Conservation (phyloP, 495 filamentous ascomycete genomes). For the Parathielavia appendiculata region DNA sequence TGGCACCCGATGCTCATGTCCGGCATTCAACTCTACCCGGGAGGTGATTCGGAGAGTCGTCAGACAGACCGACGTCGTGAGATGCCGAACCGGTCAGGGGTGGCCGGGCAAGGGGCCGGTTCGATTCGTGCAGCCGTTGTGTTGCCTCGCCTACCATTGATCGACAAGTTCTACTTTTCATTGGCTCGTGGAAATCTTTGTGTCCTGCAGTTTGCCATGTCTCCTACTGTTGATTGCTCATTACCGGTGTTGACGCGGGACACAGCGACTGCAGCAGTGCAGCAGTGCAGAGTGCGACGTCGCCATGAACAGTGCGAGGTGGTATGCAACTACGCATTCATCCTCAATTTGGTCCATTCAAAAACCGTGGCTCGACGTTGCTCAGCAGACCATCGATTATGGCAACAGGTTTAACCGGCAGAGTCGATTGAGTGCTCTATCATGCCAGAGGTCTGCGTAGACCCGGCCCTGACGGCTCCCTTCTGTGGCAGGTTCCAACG, state of each 20-base stretch:
- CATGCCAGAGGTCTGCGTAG: not conserved
- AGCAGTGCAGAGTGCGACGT: not conserved
- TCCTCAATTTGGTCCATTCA: slow-evolving; percentile 10
- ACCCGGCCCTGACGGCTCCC: not conserved
- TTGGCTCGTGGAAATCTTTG: too few relatives aligned
- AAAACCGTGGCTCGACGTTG: slow-evolving; percentile 1
- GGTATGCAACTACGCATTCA: not conserved
- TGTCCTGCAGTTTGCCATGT: slow-evolving; percentile 2
- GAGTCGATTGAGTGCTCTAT: not conserved
- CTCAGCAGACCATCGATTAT: not conserved
- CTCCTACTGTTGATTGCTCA: not conserved
- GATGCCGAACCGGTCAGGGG: slow-evolving; percentile 8
- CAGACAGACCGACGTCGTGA: not conserved
- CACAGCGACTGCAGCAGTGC: not conserved
- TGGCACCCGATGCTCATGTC: not conserved
- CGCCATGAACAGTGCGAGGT: too few relatives aligned
- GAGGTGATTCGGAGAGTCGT: slow-evolving; percentile 8
- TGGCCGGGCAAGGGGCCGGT: not conserved
- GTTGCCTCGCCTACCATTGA: slow-evolving; percentile 3
- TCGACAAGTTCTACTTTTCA: not conserved
- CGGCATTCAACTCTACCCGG: not conserved
- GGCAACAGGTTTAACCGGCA: slow-evolving; percentile 6
- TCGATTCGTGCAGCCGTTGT: slow-evolving; percentile 3
- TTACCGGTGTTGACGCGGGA: not conserved
- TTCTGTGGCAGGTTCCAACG: not conserved